Percentiles rank a stretch among this genome's conserved stretches.
phyloP scores from a whole-genome alignment of 2,329 filamentous ascomycete species.

The Arthrobotrys sphaeroides region DNA sequence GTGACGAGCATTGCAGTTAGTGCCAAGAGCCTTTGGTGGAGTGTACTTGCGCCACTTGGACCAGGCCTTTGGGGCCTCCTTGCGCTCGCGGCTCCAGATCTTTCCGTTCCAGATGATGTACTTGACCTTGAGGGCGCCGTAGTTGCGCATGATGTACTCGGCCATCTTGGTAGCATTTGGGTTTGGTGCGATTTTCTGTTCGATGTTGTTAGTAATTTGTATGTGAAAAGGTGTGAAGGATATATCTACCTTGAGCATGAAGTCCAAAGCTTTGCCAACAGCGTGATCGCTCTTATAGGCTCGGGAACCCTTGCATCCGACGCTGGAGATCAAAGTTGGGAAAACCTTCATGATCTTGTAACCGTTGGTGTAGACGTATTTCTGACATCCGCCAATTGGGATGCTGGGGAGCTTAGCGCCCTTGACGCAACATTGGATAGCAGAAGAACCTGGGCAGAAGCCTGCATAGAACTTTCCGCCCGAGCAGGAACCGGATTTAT shows the following conservation, averaged over 20 bases:
- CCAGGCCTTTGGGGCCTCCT: conserved; percentile 61
- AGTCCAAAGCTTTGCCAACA: conserved; percentile 59
- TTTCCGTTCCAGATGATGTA: conserved; percentile 66
- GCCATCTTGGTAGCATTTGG: conserved; percentile 60
- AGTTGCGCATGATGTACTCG: conserved; percentile 66
- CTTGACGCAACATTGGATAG: conserved; percentile 62
- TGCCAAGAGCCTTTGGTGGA: conserved; percentile 61
- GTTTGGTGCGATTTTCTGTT: conserved; percentile 44
- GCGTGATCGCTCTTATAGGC: conserved; percentile 56
- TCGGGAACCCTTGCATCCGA: conserved; percentile 58
- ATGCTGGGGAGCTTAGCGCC: conserved; percentile 60
- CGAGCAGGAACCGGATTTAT: conserved; percentile 27
- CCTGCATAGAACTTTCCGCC: conserved; percentile 41
- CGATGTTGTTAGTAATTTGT: background rate
- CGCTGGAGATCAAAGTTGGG: conserved; percentile 59
- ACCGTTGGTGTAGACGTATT: conserved; percentile 60
- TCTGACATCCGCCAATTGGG: conserved; percentile 61
- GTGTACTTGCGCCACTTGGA: conserved; percentile 60
- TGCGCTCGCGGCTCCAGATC: conserved; percentile 63
- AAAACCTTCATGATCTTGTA: conserved; percentile 61
- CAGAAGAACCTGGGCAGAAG: conserved; percentile 62
- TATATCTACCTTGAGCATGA: conserved; percentile 57
- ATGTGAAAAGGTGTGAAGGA: background rate
- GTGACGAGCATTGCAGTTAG: conserved; percentile 63
- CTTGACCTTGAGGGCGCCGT: conserved; percentile 62